Base-by-base conservation (phyloP, 768 basidiomycete genomes). In the Rhizopogon vulgaris region DNA sequence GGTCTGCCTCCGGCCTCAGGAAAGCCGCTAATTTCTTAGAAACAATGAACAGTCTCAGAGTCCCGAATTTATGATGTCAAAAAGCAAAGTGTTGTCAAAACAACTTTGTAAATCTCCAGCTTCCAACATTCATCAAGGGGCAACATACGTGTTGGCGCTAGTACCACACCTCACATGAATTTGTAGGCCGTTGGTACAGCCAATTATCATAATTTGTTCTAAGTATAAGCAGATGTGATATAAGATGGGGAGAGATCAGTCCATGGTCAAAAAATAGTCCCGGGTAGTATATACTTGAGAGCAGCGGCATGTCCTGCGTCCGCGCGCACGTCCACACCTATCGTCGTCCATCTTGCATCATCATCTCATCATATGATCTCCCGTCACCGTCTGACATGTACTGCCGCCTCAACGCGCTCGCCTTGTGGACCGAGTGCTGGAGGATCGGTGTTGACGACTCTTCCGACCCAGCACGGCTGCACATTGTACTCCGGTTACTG, bases 361-460 rank as follows among this genome's bases (percentile, higher is more conserved):
- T 71, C 53, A 76, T 60, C 12, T 80, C 78, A 52, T 82, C 78
- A 54, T 59, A 56, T 73, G 73, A 49, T 53, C 78, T 75, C 56
- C 77, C 78, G 5, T 10, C 15, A 18, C 73, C 73, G 55, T 80
- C 66, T 53, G 80, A 77, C 30, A 66, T 49, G 53, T 77, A 74
- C 59, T 85, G 67, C 59, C 85, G 67, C 10, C 83, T 80, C 15
- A 82, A 78, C 5, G 75, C 72, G 63, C 82, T 84, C 6, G 74
- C 71, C 56, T 63, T 67, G 55, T 53, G 54, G 15, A 68, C 69
- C 24, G 71, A 67, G 43, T 74, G 70, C 37, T 73, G 76, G 27
- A 83, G 60, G 57, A 85, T 81, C 7, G 80, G 80, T 32, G 71
- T 67, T 17, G 76, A 72, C 27, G 76, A 73, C 40, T 85, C 86